A percentile compares a stretch with the other conserved stretches of the same genome.
Conservation (phyloP, 495 filamentous ascomycete genomes). For the Lichenothelia convexa region DNA sequence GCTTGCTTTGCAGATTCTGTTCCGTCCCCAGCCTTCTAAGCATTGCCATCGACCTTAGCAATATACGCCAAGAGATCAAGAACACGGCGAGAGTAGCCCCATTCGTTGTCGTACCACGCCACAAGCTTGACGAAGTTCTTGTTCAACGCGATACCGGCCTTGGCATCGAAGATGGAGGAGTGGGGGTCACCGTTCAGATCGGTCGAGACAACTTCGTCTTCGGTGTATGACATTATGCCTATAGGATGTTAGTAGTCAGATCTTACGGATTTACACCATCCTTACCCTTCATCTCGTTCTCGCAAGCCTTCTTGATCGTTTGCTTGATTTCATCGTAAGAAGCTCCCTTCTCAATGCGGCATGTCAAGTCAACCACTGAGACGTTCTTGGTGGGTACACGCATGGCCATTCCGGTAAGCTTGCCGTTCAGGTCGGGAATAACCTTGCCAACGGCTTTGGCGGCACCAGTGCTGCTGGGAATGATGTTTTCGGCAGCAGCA, state of each 20-base stretch:
- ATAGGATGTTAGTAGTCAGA: neutral
- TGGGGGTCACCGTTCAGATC: constrained; percentile 79
- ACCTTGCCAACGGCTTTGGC: constrained; percentile 99
- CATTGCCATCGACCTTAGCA: constrained; percentile 58
- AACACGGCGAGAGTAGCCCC: constrained; percentile 97
- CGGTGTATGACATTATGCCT: constrained; percentile 87
- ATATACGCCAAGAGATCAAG: constrained; percentile 88
- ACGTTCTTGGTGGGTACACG: constrained; percentile 98
- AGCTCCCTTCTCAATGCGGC: constrained; percentile 78
- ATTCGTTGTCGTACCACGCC: constrained; percentile 95
- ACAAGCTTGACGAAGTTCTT: constrained; percentile 97
- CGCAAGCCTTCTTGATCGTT: constrained; percentile 71
- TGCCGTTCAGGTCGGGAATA: constrained; percentile 91
- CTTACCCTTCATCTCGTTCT: constrained; percentile 72
- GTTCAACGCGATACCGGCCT: constrained; percentile 97
- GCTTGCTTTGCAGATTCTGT: neutral
- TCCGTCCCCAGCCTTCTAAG: constrained; percentile 7
- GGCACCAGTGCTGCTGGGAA: constrained; percentile 96
- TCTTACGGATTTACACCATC: constrained; percentile 2
- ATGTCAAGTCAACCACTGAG: constrained; percentile 94
- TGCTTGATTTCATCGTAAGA: constrained; percentile 89
- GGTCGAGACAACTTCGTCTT: constrained; percentile 89
- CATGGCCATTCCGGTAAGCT: constrained; percentile 99
- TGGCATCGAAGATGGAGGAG: constrained; percentile 98
- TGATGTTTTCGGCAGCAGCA: constrained; percentile 98